Conservation (phyloP, 1,139 yeast species). For the Pneumocystis oryctolagi region DNA sequence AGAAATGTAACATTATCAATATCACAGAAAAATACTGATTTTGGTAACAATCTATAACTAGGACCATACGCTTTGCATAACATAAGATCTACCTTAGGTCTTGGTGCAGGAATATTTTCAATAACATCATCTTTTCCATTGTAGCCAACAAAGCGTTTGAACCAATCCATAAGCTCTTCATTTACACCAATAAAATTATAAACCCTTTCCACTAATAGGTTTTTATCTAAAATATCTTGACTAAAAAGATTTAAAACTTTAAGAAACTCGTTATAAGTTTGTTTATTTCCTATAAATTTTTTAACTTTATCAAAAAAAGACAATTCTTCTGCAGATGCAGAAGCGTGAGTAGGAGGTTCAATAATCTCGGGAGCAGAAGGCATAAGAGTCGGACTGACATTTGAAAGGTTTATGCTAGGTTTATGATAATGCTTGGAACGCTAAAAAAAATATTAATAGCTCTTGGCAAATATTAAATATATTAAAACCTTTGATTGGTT, state of each 20-base stretch:
- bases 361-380: constrained; percentile 82
- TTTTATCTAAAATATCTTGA: constrained; percentile 76
- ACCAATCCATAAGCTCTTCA: constrained; percentile 75
- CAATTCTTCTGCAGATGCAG: constrained; percentile 47
- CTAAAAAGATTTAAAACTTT: constrained; percentile 75
- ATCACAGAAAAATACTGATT: constrained; percentile 29
- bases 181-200: constrained; percentile 73
- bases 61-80: constrained; percentile 75
- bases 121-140: constrained; percentile 46
- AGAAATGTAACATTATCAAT: not conserved
- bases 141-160: constrained; percentile 78
- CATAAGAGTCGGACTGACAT: constrained; percentile 50
- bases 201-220: constrained; percentile 66
- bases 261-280: constrained; percentile 77
- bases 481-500: constrained; percentile 14
- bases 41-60: constrained; percentile 82
- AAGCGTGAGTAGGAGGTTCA: constrained; percentile 36
- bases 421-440: constrained; percentile 1
- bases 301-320: constrained; percentile 84
- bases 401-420: constrained; percentile 2
- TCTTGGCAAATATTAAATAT: constrained; percentile 7
- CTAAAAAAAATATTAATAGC: not conserved
- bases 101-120: constrained; percentile 65
- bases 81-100: constrained; percentile 76
- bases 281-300: constrained; percentile 77